These are phyloP conservation scores for Sarocladiaceae sp. DNA, from an alignment of 2,329 filamentous ascomycete genomes.

Conservation along the genomic window DNA sequence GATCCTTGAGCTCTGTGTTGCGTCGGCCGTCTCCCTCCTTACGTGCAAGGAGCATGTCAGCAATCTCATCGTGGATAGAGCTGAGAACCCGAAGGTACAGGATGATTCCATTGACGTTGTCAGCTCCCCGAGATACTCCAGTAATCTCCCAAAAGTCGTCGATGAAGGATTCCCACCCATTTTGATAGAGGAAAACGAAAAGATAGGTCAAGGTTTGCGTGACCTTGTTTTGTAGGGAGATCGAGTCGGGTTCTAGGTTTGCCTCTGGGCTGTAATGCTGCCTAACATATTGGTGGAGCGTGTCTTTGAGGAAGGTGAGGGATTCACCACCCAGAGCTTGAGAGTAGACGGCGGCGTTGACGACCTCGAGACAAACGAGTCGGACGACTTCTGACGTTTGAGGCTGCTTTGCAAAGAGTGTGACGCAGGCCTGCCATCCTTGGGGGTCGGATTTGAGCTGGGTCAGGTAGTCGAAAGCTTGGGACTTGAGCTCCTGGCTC, in stretches of 20 bases:
- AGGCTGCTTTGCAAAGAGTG: slow-evolving; percentile 75
- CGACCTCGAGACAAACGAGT: slow-evolving; percentile 81
- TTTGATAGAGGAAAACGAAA: slow-evolving; percentile 79
- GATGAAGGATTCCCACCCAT: slow-evolving; percentile 83
- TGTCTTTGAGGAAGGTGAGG: slow-evolving; percentile 71
- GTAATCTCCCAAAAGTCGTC: slow-evolving; percentile 82
- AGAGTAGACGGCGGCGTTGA: slow-evolving; percentile 84
- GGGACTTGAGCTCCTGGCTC: slow-evolving; percentile 66
- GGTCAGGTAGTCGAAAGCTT: slow-evolving; percentile 75
- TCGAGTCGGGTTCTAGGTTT: slow-evolving; percentile 59
- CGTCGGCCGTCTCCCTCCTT: slow-evolving; percentile 73
- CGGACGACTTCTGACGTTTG: slow-evolving; percentile 77
- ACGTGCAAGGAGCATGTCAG: slow-evolving; percentile 79
- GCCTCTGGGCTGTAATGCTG: slow-evolving; percentile 61
- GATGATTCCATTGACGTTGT: slow-evolving; percentile 70
- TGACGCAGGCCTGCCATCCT: slow-evolving; percentile 84
- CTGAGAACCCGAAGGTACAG: slow-evolving; percentile 85
- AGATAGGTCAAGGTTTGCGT: slow-evolving; percentile 93
- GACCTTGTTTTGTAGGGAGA: slow-evolving; percentile 89
- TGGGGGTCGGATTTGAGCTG: slow-evolving; percentile 76
- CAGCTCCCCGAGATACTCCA: slow-evolving; percentile 51
- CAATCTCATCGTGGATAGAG: slow-evolving; percentile 95
- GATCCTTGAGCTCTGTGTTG: slow-evolving; percentile 85
- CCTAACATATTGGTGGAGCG: slow-evolving; percentile 73
- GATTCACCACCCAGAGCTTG: slow-evolving; percentile 68